A percentile compares a stretch with the other conserved stretches of the same genome.
Conservation (phyloP, 2,329 filamentous ascomycete species). For the Phaeomoniella chlamydospora region DNA sequence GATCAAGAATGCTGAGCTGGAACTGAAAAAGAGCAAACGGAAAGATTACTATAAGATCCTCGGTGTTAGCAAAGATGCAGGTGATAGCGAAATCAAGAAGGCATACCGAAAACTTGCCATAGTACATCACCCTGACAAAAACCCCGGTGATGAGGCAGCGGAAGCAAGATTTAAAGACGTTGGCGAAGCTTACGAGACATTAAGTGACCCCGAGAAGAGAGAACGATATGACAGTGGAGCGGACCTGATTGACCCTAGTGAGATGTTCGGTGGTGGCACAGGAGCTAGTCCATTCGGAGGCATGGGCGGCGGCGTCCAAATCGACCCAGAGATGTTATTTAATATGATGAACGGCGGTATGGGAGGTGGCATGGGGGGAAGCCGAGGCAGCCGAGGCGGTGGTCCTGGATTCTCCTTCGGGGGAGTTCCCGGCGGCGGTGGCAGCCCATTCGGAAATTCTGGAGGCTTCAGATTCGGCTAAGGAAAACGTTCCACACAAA, state of each 20-base stretch:
- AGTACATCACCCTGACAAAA: constrained; percentile 94
- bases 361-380: constrained; percentile 28
- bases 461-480: not conserved
- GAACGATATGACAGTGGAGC: constrained; percentile 84
- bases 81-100: constrained; percentile 80
- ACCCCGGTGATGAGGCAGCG: constrained; percentile 69
- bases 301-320: constrained; percentile 22
- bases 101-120: constrained; percentile 93
- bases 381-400: constrained; percentile 8
- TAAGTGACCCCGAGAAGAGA: constrained; percentile 90
- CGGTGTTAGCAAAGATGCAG: constrained; percentile 70
- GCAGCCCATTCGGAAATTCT: constrained; percentile 1
- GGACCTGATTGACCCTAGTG: constrained; percentile 73
- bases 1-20: constrained; percentile 76
- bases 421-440: constrained; percentile 7
- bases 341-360: constrained; percentile 43
- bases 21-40: constrained; percentile 91
- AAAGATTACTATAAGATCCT: constrained; percentile 99
- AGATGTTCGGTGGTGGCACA: constrained; percentile 61
- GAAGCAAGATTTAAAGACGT: constrained; percentile 96
- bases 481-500: not conserved
- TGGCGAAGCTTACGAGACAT: constrained; percentile 87
- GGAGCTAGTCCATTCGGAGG: constrained; percentile 25
- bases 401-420: constrained; percentile 8
- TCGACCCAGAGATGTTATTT: constrained; percentile 20